Conservation (phyloP, 305 asterid genomes). For the Fraxinus nigra region DNA sequence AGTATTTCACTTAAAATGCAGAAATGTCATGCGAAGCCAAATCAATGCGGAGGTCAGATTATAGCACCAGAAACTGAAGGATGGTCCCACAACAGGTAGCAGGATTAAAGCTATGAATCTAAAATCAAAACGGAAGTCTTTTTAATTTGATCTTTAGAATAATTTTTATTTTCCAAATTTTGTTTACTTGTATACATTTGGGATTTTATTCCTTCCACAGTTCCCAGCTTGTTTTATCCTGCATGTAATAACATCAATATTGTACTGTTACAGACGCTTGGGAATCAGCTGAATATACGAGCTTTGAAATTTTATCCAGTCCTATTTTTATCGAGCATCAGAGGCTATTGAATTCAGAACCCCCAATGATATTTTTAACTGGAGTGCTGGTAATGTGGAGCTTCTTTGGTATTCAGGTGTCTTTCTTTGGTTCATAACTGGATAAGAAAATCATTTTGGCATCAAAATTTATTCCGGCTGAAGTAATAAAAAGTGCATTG, state of each 20-base stretch:
- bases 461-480: background rate
- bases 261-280: slow-evolving; percentile 41
- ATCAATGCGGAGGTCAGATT: slow-evolving; percentile 49
- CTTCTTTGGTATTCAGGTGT: background rate
- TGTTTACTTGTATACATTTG: background rate
- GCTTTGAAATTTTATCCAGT: background rate
- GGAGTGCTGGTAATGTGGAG: background rate
- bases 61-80: slow-evolving; percentile 33
- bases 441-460: background rate
- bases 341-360: slow-evolving; percentile 1
- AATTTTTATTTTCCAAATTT: background rate
- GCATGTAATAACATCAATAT: slow-evolving; percentile 10
- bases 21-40: slow-evolving; percentile 50
- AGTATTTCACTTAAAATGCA: slow-evolving; percentile 25
- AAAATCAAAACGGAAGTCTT: background rate
- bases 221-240: background rate
- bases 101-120: background rate
- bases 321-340: background rate
- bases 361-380: background rate
- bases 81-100: slow-evolving; percentile 51
- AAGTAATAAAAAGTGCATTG: slow-evolving; percentile 3
- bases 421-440: background rate
- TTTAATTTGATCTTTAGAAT: background rate
- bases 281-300: slow-evolving; percentile 37
- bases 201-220: background rate